These are phyloP conservation scores for Ustilago xerochloae DNA, from an alignment of 1,284 basidiomycete genomes.

Conservation along the genomic window DNA sequence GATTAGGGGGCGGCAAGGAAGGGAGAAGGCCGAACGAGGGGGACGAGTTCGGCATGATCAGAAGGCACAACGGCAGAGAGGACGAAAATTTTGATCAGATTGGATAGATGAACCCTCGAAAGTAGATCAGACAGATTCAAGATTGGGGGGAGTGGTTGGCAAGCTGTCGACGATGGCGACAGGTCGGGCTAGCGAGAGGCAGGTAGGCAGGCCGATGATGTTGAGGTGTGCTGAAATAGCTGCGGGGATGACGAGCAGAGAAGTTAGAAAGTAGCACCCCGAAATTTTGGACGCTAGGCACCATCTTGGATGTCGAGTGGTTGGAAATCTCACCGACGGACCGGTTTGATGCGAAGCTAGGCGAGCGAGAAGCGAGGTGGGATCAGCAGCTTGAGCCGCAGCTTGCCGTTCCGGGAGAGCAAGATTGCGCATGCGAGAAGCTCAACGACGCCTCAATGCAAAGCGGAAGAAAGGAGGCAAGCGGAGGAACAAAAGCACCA, in stretches of 20 bases:
- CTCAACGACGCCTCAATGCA: background rate
- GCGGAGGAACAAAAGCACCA: background rate
- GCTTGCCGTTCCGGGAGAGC: slow-evolving; percentile 1
- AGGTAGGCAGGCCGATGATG: too few relatives aligned
- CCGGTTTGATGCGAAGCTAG: background rate
- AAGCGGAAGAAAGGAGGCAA: background rate
- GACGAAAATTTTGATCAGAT: slow-evolving; percentile 14
- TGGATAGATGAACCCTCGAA: slow-evolving; percentile 30
- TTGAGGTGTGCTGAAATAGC: slow-evolving; percentile 6
- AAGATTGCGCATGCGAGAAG: slow-evolving; percentile 1
- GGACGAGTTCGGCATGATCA: background rate
- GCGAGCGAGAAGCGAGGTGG: background rate
- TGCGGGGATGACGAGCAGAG: slow-evolving; percentile 36
- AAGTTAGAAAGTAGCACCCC: slow-evolving; percentile 40
- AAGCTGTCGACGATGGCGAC: slow-evolving; percentile 7
- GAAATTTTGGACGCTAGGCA: slow-evolving; percentile 17
- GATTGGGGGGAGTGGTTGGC: background rate
- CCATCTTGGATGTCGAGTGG: background rate
- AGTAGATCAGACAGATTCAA: slow-evolving; percentile 1
- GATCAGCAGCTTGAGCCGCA: background rate
- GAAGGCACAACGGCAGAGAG: background rate
- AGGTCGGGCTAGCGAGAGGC: background rate
- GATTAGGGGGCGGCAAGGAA: slow-evolving; percentile 10
- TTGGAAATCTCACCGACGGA: slow-evolving; percentile 5
- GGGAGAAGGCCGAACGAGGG: slow-evolving; percentile 14